Percentiles rank a stretch among this genome's conserved stretches.
phyloP scores from a whole-genome alignment of 345 rosid species.

The Eucalyptus polybractea region DNA sequence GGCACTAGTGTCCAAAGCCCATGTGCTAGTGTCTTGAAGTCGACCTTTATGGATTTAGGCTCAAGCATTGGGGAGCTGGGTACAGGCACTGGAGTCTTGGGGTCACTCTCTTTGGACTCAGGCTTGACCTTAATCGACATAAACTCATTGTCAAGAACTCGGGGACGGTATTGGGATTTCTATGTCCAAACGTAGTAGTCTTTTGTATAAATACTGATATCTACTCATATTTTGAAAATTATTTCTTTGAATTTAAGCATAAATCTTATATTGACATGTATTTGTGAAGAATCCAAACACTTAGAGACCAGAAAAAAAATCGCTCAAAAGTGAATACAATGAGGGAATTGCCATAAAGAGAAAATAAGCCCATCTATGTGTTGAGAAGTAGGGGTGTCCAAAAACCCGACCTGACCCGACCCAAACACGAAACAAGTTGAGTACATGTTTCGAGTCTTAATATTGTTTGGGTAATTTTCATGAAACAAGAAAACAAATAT shows the following conservation, averaged over 20 bases:
- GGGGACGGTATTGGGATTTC: background rate
- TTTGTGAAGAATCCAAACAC: no score
- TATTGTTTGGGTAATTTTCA: no score
- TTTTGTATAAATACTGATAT: no score
- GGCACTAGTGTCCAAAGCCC: background rate
- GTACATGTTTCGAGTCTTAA: no score
- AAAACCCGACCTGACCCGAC: accelerated
- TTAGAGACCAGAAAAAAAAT: no score
- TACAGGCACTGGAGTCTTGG: background rate
- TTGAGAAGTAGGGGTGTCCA: background rate
- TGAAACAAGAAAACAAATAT: no score
- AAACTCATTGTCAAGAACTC: background rate
- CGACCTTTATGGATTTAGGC: background rate
- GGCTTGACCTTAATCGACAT: background rate
- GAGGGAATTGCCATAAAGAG: background rate
- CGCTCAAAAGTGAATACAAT: background rate
- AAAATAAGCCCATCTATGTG: background rate
- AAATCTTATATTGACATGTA: no score
- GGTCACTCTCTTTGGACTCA: background rate
- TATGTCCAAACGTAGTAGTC: no score
- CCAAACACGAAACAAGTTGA: no score
- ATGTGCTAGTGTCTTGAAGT: background rate
- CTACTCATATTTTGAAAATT: no score
- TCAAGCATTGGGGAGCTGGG: accelerated
- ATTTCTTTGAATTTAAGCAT: no score